phyloP scores from a whole-genome alignment of 2,329 filamentous ascomycete species.

The Neoscytalidium dimidiatum region DNA sequence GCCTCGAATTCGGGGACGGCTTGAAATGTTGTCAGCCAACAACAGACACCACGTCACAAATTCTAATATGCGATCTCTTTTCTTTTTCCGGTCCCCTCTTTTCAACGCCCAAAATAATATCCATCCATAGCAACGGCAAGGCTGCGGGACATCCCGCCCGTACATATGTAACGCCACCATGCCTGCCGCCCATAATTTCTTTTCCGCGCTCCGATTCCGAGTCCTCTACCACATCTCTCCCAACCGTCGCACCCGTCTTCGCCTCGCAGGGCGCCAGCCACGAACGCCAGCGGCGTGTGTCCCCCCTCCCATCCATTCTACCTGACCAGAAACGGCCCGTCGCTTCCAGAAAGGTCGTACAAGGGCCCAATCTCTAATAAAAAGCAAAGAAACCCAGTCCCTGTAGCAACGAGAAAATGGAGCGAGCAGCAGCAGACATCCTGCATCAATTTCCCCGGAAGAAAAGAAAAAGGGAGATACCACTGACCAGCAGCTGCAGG shows the following conservation, averaged over 20 bases:
- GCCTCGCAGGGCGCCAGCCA: not conserved
- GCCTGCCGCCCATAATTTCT: not conserved
- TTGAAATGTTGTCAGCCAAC: not conserved
- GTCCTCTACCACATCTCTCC: not conserved
- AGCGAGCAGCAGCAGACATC: no score
- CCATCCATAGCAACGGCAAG: not conserved
- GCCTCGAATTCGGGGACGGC: not conserved
- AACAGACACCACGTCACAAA: no score
- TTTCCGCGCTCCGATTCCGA: not conserved
- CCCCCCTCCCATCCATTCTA: not conserved
- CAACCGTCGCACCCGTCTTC: not conserved
- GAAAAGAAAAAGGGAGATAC: not conserved
- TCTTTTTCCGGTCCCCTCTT: not conserved
- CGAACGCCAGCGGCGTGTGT: not conserved
- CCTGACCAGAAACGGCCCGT: not conserved
- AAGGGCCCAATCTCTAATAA: no score
- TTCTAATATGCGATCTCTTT: no score
- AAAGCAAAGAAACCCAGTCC: not conserved
- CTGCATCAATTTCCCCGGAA: not conserved
- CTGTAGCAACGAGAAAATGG: no score
- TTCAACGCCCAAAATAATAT: not conserved
- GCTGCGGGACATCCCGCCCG: slow-evolving; percentile 7
- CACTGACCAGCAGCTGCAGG: not conserved
- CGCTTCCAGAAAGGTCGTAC: slow-evolving; percentile 3
- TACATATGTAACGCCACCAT: not conserved